Evolutionary conservation across 2,329 filamentous ascomycete species (phyloP).

Genomic region (Emmonsiellopsis sp.): DNA sequence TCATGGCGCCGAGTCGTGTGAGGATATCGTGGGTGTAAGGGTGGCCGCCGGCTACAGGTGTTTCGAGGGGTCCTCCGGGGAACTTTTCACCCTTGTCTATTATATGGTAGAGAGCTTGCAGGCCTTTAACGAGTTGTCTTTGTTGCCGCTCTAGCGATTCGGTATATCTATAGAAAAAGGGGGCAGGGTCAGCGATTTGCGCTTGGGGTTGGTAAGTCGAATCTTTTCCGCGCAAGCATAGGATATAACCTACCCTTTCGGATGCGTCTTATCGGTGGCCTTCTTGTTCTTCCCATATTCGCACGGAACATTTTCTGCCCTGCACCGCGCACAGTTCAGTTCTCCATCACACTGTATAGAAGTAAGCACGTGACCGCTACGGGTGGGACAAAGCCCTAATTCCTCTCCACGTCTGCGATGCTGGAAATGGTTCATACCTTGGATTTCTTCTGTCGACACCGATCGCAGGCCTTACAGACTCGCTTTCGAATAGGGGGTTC

Average conservation of each 20-base stretch:
- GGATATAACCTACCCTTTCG: constrained; percentile 47
- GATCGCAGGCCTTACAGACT: constrained; percentile 58
- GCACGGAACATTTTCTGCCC: constrained; percentile 55
- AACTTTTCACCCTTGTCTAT: constrained; percentile 44
- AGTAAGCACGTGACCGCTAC: constrained; percentile 8
- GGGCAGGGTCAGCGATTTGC: neutral
- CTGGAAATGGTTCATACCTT: constrained; percentile 39
- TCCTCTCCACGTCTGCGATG: neutral
- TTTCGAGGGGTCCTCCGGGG: constrained; percentile 45
- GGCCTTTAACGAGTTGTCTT: constrained; percentile 49
- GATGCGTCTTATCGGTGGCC: constrained; percentile 57
- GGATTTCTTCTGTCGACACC: constrained; percentile 57
- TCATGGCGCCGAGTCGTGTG: constrained; percentile 48
- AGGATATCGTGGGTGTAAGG: constrained; percentile 57
- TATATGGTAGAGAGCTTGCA: constrained; percentile 51
- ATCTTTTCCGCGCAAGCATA: neutral
- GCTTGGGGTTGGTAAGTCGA: no score
- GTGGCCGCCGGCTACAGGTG: constrained; percentile 39
- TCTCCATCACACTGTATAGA: constrained; percentile 49
- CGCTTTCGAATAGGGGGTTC: constrained; percentile 45
- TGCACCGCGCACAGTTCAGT: constrained; percentile 52
- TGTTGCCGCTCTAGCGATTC: constrained; percentile 61
- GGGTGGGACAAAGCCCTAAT: neutral
- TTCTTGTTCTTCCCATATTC: constrained; percentile 58
- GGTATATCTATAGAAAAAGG: constrained; percentile 41